Base-by-base conservation (phyloP, 1,284 basidiomycete genomes). In the Takashimella tepidaria region DNA sequence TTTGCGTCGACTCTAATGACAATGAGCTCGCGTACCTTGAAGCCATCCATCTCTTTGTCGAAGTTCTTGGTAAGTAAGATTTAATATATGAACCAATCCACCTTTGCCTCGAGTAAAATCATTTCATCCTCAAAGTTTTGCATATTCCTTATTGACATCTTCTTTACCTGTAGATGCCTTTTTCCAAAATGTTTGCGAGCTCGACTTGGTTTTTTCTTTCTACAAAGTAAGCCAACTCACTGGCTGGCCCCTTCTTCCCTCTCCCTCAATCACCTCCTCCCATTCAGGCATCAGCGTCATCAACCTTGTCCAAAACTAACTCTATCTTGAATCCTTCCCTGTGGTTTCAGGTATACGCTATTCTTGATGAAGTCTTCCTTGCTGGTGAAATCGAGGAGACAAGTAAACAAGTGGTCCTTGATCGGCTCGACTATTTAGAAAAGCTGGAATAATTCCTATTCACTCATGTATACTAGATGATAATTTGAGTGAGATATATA, bases 371-470 rank as follows among this genome's bases (percentile, higher is more conserved):
- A 70, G 90, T 98, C 45, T 98, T 98, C 78, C 80, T 98, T n/a
- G 95, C 95, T 2, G 96, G 96, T 12, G 95, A 98, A 76, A 89
- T 98, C 46, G 92, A 98, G 76, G 96, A 98, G 77, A 98, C 95
- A 21, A 92, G 87, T 72, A 97, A 97, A 73, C 88, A 92, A 50
- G 93, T 97, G 19, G 92, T 98, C 0, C 77, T 98, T 31, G 83
- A 87, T 42, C 82, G 93, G 53, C 76, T 98, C 49, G 93, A 96
- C 63, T 87, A 88, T 66, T 77, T 96, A 56, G 92, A 95, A 77
- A 91, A 91, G 74, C 77, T 96, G 51, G 90, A 92, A 72, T 92
- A 59, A n/a, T n/a, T n/a, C n/a, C n/a, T n/a, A n/a, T n/a, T n/a
- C n/a, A n/a, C n/a, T n/a, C n/a, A n/a, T n/a, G n/a, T n/a, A n/a